Percentiles rank a stretch among this genome's conserved stretches.
Conservation (phyloP, 192 early-diverging fungal genomes). For the Backusella luteola region DNA sequence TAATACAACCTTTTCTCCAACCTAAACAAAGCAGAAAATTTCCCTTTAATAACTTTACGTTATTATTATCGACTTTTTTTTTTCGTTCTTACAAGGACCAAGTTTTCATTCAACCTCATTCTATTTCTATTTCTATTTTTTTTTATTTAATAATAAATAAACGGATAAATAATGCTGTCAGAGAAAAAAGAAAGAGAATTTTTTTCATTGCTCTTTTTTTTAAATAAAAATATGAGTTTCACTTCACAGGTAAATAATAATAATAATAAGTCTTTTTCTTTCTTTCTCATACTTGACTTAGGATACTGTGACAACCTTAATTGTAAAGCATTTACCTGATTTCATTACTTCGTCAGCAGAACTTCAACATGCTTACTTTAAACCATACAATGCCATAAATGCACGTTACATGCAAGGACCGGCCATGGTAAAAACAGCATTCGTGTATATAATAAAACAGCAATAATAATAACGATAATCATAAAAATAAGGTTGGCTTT, state of each 20-base stretch:
- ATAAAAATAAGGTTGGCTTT: constrained; percentile 27
- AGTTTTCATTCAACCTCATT: constrained; percentile 34
- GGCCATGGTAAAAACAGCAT: constrained; percentile 17
- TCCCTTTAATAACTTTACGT: neutral
- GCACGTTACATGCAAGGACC: constrained; percentile 17
- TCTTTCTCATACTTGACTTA: neutral
- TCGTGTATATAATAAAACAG: neutral
- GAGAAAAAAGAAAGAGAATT: neutral
- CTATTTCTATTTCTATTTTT: neutral
- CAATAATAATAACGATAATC: neutral
- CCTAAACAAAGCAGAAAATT: constrained; percentile 29
- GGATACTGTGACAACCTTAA: constrained; percentile 18
- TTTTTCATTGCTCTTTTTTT: constrained; percentile 5
- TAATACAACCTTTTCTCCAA: constrained; percentile 62
- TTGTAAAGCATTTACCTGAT: constrained; percentile 23
- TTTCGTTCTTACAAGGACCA: constrained; percentile 28
- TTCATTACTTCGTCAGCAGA: constrained; percentile 1
- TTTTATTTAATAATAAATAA: neutral
- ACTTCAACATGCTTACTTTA: constrained; percentile 7
- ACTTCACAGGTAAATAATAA: neutral
- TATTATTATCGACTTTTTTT: neutral
- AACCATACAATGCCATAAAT: constrained; percentile 13
- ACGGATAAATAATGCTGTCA: neutral
- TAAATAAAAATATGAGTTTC: constrained; percentile 6
- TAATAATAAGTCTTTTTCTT: no score